A percentile compares a stretch with the other conserved stretches of the same genome.
Evolutionary conservation across 2,329 filamentous ascomycete genomes (phyloP).

Genomic region (Fusarium xyrophilum): DNA sequence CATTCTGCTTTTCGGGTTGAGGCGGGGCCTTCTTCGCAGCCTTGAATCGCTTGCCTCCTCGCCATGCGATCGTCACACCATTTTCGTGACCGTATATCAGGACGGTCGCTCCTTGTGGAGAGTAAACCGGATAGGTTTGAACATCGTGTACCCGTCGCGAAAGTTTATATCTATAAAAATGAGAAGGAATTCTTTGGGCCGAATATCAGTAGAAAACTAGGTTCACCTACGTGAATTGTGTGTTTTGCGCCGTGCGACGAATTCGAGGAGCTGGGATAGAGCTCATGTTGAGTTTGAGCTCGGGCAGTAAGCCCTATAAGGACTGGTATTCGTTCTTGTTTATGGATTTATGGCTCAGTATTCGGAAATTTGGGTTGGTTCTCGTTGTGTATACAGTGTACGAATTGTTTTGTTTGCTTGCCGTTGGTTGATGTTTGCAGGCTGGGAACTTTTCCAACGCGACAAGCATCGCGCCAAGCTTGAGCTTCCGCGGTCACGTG

Average conservation of each 20-base stretch:
- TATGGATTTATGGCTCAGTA: rapidly evolving
- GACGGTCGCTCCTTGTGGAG: slow-evolving; percentile 68
- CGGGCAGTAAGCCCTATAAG: slow-evolving; percentile 35
- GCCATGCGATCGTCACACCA: slow-evolving; percentile 67
- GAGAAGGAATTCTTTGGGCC: not conserved
- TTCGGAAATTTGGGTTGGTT: not conserved
- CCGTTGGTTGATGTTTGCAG: slow-evolving; percentile 5
- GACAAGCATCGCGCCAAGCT: slow-evolving; percentile 39
- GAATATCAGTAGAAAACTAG: no score
- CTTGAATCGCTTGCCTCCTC: slow-evolving; percentile 68
- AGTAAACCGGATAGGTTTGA: slow-evolving; percentile 66
- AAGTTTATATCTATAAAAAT: slow-evolving; percentile 61
- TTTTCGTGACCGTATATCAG: slow-evolving; percentile 69
- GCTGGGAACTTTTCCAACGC: slow-evolving; percentile 41
- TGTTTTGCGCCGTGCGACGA: slow-evolving; percentile 57
- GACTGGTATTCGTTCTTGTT: not conserved
- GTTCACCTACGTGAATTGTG: slow-evolving; percentile 54
- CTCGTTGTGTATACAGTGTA: not conserved
- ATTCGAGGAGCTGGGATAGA: slow-evolving; percentile 49
- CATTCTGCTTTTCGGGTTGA: slow-evolving; percentile 58
- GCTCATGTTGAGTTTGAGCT: slow-evolving; percentile 44
- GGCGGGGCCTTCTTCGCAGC: slow-evolving; percentile 46
- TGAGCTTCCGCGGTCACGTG: slow-evolving; percentile 29
- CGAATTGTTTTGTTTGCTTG: slow-evolving; percentile 10
- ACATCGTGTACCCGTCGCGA: slow-evolving; percentile 64